phyloP scores from a whole-genome alignment of 2,329 filamentous ascomycete genomes.

The Metarhizium robertsii region DNA sequence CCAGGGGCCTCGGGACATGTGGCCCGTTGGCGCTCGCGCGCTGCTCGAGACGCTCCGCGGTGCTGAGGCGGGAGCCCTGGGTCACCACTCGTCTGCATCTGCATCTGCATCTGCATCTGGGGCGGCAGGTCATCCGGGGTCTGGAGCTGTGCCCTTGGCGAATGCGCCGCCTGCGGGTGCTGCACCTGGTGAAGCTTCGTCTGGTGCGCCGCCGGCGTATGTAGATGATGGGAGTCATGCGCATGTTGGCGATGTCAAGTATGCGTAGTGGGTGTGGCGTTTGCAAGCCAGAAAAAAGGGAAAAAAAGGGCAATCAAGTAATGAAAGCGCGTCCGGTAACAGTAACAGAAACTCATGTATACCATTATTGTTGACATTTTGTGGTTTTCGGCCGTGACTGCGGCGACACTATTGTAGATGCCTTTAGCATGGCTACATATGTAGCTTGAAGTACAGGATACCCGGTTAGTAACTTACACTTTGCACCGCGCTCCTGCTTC shows the following conservation, averaged over 20 bases:
- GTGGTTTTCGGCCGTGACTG: too few species aligned
- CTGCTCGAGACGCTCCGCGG: slow-evolving; percentile 21
- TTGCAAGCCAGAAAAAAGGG: too few species aligned
- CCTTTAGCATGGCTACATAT: too few species aligned
- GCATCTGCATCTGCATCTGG: neutral
- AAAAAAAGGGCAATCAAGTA: too few species aligned
- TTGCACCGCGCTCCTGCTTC: too few species aligned
- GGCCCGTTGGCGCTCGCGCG: slow-evolving; percentile 22
- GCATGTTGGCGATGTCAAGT: slow-evolving; percentile 5
- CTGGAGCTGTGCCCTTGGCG: neutral
- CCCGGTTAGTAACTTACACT: too few species aligned
- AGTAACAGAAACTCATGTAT: too few species aligned
- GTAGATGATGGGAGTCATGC: slow-evolving; percentile 7
- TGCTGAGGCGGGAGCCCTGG: slow-evolving; percentile 20
- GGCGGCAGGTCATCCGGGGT: neutral
- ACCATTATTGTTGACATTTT: too few species aligned
- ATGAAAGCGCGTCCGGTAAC: too few species aligned
- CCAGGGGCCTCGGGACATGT: slow-evolving; percentile 17
- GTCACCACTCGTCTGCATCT: neutral
- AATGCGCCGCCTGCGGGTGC: neutral
- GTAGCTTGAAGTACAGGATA: too few species aligned
- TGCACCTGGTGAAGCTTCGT: neutral
- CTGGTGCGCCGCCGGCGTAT: slow-evolving; percentile 4
- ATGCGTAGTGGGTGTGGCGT: neutral
- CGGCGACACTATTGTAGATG: too few species aligned